A percentile compares a stretch with the other conserved stretches of the same genome.
phyloP scores from a whole-genome alignment of 768 basidiomycete species.

The Pisolithus microcarpus region DNA sequence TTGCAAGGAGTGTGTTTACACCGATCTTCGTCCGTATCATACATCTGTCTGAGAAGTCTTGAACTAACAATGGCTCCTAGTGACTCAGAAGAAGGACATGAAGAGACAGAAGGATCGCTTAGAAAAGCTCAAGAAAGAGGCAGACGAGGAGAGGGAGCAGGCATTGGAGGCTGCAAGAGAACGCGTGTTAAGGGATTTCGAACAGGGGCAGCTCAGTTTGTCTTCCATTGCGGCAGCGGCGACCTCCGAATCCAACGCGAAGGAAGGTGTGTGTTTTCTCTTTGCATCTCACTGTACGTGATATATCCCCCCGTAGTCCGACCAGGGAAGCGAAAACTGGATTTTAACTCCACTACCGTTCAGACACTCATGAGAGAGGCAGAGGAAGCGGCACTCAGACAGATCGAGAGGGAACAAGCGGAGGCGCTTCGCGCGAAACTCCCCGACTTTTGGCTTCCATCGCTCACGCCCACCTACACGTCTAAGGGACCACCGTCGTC shows the following conservation, averaged over 20 bases:
- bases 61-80: constrained; percentile 31
- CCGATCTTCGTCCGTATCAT: constrained; percentile 56
- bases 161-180: constrained; percentile 74
- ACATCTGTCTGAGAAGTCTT: constrained; percentile 2
- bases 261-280: constrained; percentile 28
- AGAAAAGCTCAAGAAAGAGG: constrained; percentile 66
- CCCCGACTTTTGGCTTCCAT: constrained; percentile 97
- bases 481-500: constrained; percentile 56
- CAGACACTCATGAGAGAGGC: constrained; percentile 71
- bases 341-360: constrained; percentile 66
- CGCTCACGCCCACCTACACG: constrained; percentile 76
- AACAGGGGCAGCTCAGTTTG: constrained; percentile 74
- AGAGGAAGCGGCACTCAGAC: constrained; percentile 77
- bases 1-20: constrained; percentile 91
- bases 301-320: constrained; percentile 32
- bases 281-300: neutral
- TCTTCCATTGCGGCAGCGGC: constrained; percentile 35
- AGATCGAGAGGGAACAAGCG: constrained; percentile 81
- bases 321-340: constrained; percentile 78
- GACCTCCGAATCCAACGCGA: constrained; percentile 32
- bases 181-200: constrained; percentile 85
- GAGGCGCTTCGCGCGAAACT: constrained; percentile 82
- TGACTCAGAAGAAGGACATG: constrained; percentile 87
- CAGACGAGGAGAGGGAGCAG: constrained; percentile 68
- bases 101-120: constrained; percentile 82